These are phyloP conservation scores for Volvox reticuliferus DNA, from an alignment of 139 green algal species.

Conservation along the genomic window DNA sequence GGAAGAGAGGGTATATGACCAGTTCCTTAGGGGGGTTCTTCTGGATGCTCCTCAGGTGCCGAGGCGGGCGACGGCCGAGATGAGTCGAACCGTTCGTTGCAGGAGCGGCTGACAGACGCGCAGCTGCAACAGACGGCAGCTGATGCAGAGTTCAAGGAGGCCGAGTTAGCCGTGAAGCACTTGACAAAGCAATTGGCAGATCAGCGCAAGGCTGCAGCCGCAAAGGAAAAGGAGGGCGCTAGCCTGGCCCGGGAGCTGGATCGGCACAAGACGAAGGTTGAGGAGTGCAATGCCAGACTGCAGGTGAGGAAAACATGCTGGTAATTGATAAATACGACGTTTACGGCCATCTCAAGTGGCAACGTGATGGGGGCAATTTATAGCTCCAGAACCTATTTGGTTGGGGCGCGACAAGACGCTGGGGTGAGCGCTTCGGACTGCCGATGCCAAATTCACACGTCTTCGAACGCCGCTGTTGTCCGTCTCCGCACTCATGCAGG, in stretches of 20 bases:
- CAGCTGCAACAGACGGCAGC: slow-evolving; percentile 63
- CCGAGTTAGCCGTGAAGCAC: slow-evolving; percentile 81
- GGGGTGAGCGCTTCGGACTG: no score
- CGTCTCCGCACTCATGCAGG: slow-evolving; percentile 10
- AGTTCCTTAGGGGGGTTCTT: no score
- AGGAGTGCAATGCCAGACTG: slow-evolving; percentile 51
- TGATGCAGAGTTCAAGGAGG: slow-evolving; percentile 62
- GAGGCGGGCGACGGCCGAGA: slow-evolving; percentile 89
- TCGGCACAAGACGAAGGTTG: slow-evolving; percentile 65
- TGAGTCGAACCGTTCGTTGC: slow-evolving; percentile 80
- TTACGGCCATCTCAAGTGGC: no score
- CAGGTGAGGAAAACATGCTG: slow-evolving; percentile 35
- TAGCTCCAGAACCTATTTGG: no score
- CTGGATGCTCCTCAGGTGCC: slow-evolving; percentile 65
- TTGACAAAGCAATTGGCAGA: slow-evolving; percentile 85
- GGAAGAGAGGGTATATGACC: no score
- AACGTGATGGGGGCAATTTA: no score
- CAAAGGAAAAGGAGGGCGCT: slow-evolving; percentile 85
- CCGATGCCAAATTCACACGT: no score
- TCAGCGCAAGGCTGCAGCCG: slow-evolving; percentile 74
- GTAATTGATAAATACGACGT: no score
- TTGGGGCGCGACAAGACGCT: no score
- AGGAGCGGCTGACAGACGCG: slow-evolving; percentile 82
- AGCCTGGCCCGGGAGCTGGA: slow-evolving; percentile 74
- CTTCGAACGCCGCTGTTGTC: no score